Evolutionary conservation across 2,329 filamentous ascomycete genomes (phyloP).

Genomic region (Pyrenochaeta sp.): DNA sequence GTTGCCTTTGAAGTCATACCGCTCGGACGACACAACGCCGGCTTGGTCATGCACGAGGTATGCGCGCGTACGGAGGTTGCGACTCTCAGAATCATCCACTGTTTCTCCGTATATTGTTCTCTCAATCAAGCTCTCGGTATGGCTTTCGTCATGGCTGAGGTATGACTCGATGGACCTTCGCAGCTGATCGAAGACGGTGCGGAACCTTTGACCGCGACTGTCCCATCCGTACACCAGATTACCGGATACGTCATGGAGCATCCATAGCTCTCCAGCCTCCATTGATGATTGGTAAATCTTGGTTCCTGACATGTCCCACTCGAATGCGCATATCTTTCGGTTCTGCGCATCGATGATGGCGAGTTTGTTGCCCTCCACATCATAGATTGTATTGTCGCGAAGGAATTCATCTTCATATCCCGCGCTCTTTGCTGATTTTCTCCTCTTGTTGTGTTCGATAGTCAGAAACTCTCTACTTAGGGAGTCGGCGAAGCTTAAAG

Average conservation of each 20-base stretch:
- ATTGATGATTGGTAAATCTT: not conserved
- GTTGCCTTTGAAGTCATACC: conserved; percentile 6
- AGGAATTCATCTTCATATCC: too few relatives aligned
- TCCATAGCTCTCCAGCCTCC: conserved; percentile 4
- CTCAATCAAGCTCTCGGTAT: not conserved
- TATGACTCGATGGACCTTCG: not conserved
- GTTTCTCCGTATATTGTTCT: not conserved
- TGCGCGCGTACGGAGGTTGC: not conserved
- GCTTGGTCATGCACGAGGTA: not conserved
- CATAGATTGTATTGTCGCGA: not conserved
- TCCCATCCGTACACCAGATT: not conserved
- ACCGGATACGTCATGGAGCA: not conserved
- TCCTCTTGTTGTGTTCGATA: not conserved
- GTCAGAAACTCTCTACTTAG: not conserved
- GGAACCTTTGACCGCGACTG: not conserved
- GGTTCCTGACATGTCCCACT: conserved; percentile 1
- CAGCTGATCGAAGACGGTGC: not conserved
- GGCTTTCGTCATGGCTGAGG: not conserved
- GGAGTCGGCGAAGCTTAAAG: not conserved
- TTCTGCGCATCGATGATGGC: not conserved
- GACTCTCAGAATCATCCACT: not conserved
- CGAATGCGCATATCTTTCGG: not conserved
- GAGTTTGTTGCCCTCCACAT: not conserved
- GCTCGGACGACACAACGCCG: not conserved
- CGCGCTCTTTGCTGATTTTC: too few relatives aligned